These are phyloP conservation scores for Tulasnella sp. DNA, from an alignment of 768 basidiomycete species.

Conservation along the genomic window DNA sequence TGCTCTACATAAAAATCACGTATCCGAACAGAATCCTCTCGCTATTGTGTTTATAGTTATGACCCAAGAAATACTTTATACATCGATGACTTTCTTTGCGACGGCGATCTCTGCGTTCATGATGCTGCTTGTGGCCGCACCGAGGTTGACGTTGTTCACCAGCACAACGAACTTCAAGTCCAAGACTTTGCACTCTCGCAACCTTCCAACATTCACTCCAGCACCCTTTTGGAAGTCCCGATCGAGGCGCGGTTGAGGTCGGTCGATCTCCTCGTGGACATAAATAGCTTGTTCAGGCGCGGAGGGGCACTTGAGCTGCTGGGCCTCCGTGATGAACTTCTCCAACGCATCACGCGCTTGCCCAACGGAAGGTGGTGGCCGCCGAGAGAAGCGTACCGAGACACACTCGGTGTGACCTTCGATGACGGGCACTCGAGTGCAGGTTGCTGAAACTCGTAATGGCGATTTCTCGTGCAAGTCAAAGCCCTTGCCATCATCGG, in stretches of 20 bases:
- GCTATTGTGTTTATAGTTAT: not conserved
- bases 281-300: constrained; percentile 80
- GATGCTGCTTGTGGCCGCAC: constrained; percentile 93
- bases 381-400: constrained; percentile 72
- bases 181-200: constrained; percentile 84
- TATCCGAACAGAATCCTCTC: not conserved
- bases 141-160: constrained; percentile 90
- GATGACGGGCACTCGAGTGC: constrained; percentile 92
- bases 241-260: constrained; percentile 93
- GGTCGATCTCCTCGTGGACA: constrained; percentile 88
- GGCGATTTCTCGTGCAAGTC: constrained; percentile 81
- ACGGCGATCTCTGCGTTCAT: constrained; percentile 98
- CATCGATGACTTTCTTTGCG: constrained; percentile 52
- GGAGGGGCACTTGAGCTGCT: constrained; percentile 71
- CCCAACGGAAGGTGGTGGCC: constrained; percentile 80
- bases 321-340: constrained; percentile 71
- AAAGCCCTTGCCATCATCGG: constrained; percentile 56
- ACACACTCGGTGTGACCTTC: constrained; percentile 94
- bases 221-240: constrained; percentile 86
- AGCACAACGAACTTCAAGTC: constrained; percentile 96
- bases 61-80: not conserved
- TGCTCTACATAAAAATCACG: not conserved
- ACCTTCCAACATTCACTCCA: constrained; percentile 84
- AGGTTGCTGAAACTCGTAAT: constrained; percentile 85
- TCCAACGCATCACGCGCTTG: constrained; percentile 79